Evolutionary conservation across 768 basidiomycete genomes (phyloP).

Genomic region (Pleurotus pulmonarius): DNA sequence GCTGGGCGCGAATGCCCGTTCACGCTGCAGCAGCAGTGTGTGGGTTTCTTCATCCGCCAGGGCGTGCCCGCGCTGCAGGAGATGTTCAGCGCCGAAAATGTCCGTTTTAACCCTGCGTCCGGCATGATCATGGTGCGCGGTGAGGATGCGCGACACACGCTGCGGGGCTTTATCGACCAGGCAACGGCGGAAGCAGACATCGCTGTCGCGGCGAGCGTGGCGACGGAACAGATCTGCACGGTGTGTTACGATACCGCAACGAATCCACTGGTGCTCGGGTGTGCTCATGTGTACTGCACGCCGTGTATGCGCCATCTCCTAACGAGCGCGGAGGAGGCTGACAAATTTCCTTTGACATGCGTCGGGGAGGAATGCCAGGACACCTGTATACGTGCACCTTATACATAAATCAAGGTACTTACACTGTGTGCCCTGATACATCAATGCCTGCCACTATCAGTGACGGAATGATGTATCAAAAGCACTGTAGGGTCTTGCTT

Average conservation of each 20-base stretch:
- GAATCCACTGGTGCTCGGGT: slow-evolving; percentile 36
- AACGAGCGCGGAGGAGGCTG: slow-evolving; percentile 32
- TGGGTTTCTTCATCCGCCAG: slow-evolving; percentile 48
- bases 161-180: slow-evolving; percentile 41
- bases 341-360: slow-evolving; percentile 58
- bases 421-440: too few species aligned
- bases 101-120: slow-evolving; percentile 37
- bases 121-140: slow-evolving; percentile 46
- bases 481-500: too few species aligned
- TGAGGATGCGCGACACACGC: slow-evolving; percentile 47
- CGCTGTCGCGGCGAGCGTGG: background rate
- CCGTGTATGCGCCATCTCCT: slow-evolving; percentile 46
- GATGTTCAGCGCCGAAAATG: slow-evolving; percentile 50
- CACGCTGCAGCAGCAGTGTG: slow-evolving; percentile 30
- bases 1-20: slow-evolving; percentile 33
- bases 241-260: slow-evolving; percentile 47
- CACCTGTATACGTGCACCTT: too few species aligned
- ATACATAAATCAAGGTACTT: too few species aligned
- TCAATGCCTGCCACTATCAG: too few species aligned
- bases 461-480: too few species aligned
- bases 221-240: slow-evolving; percentile 36
- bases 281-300: slow-evolving; percentile 48
- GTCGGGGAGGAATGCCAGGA: slow-evolving; percentile 54
- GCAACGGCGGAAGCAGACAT: slow-evolving; percentile 19
- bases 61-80: slow-evolving; percentile 50